A percentile compares a stretch with the other conserved stretches of the same genome.
Evolutionary conservation across 129 eudicot genomes (phyloP).

Genomic region (Tagetes patula): DNA sequence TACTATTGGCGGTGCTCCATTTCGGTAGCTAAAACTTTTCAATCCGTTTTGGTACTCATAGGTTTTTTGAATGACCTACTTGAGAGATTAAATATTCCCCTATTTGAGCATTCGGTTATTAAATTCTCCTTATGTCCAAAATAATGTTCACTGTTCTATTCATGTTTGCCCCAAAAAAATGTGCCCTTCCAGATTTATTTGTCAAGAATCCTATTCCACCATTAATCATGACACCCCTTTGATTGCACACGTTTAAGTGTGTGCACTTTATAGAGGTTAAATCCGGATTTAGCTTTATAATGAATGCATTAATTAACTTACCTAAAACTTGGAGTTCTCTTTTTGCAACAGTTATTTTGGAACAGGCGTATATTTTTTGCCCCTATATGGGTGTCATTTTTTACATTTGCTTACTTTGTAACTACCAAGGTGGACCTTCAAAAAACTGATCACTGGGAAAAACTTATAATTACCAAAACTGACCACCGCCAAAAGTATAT

Average conservation of each 20-base stretch:
- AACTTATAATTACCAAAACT: not conserved
- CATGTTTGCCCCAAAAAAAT: not conserved
- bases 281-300: not conserved
- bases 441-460: not conserved
- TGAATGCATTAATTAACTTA: not conserved
- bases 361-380: not conserved
- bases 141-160: not conserved
- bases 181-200: conserved; percentile 12
- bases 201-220: not conserved
- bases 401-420: not conserved
- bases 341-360: not conserved
- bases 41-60: not conserved
- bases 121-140: not conserved
- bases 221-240: not conserved
- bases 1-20: not conserved
- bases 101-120: not conserved
- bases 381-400: not conserved
- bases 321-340: not conserved
- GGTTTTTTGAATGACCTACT: not conserved
- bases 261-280: not conserved
- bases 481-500: not conserved
- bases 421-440: not conserved
- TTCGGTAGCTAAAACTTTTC: not conserved
- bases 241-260: conserved; percentile 1
- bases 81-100: not conserved